Base-by-base conservation (phyloP, 805 yeast species). In the Saccharomyces kudriavzevii region DNA sequence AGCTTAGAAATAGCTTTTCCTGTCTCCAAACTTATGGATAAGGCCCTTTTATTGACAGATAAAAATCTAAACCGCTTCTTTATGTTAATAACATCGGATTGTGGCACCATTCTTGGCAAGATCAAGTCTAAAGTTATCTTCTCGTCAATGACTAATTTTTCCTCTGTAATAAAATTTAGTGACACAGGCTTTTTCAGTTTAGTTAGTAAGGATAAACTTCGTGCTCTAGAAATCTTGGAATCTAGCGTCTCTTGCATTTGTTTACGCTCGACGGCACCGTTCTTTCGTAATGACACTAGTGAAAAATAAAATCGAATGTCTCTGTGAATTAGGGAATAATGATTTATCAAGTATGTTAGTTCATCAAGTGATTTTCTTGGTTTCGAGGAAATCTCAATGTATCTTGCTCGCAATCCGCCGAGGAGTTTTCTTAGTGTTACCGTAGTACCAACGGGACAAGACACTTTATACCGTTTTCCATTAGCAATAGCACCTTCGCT, bases 371-470 rank as follows among this genome's bases (percentile, higher is more conserved):
- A 61, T 48, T 61, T 62, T 5, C 58, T 58, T 1, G 64, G 53
- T 13, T 68, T 67, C 26, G 65, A 62, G 5, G 61, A 55, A 22
- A 68, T 57, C 49, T 70, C 62, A 5, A 69, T 62, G 40, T 61
- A 59, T 49, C 78, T 61, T 1, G 73, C 75, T 1, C 74, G 70
- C 2, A 69, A 57, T 1, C 64, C 59, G 10, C 57, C 55, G 29
- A 76, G 68, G 5, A 77, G 49, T 0, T 69, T 71, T 40, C 54
- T 58, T 1, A 75, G 53, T 3, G 55, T 61, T 0, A 77, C 58
- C 0, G 69, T 57, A 0, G 80, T 76, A 0, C 81, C 81, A 1
- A 48, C 45, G 0, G 68, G 58, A 20, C 66, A 60, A 2, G 75
- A 61, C 0, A 63, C 59, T 17, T 60, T 62, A 10, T 52, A 56